phyloP scores from a whole-genome alignment of 768 basidiomycete genomes.

The Termitomyces sp. region DNA sequence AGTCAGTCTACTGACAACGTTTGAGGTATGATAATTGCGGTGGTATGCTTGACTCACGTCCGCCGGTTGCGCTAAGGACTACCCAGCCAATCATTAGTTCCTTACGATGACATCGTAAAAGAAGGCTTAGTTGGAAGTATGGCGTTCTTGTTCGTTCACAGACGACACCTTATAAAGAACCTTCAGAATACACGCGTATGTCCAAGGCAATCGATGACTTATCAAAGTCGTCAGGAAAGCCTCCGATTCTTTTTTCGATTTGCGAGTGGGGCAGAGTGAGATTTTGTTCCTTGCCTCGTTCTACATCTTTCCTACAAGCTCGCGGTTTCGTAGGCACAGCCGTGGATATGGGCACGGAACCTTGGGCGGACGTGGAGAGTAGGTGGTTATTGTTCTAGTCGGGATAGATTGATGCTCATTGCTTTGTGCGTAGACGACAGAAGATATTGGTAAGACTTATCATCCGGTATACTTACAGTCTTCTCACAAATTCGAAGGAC shows the following conservation, averaged over 20 bases:
- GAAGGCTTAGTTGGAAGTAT: slow-evolving; percentile 51
- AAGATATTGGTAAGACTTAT: slow-evolving; percentile 32
- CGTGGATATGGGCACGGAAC: slow-evolving; percentile 37
- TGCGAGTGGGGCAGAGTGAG: slow-evolving; percentile 65
- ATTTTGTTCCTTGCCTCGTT: background rate
- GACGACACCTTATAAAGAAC: background rate
- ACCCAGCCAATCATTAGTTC: slow-evolving; percentile 28
- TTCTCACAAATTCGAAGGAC: slow-evolving; percentile 3
- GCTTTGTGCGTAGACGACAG: slow-evolving; percentile 37
- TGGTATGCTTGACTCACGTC: slow-evolving; percentile 22
- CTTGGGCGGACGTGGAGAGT: slow-evolving; percentile 71
- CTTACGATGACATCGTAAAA: slow-evolving; percentile 51
- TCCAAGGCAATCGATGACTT: slow-evolving; percentile 50
- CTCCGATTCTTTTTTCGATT: slow-evolving; percentile 53
- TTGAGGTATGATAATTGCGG: slow-evolving; percentile 51
- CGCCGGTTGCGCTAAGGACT: background rate
- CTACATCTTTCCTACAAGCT: background rate
- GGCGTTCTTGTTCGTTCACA: background rate
- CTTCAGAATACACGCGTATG: slow-evolving; percentile 46
- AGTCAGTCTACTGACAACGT: background rate
- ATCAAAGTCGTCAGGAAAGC: slow-evolving; percentile 36
- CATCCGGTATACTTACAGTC: background rate
- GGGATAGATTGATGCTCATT: background rate
- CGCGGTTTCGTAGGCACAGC: slow-evolving; percentile 36
- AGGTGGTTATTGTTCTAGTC: slow-evolving; percentile 6